Percentiles rank a stretch among this genome's conserved stretches.
Conservation (phyloP, 148 eudicot species). For the Agrostemma githago region DNA sequence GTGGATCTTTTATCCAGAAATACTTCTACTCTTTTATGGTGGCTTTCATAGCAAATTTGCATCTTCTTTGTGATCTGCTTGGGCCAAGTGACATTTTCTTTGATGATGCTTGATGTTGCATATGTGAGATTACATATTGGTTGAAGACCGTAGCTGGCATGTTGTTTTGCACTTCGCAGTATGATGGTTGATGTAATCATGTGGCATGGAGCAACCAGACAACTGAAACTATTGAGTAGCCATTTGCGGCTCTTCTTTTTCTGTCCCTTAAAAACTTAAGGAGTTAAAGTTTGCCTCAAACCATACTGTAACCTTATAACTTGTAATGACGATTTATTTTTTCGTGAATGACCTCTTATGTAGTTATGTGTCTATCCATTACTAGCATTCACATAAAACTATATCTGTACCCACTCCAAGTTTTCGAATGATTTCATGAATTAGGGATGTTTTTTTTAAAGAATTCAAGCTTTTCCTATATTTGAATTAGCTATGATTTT, state of each 20-base stretch:
- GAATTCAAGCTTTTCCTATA: neutral
- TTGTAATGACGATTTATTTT: neutral
- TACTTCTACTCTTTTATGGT: no score
- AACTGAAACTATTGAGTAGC: neutral
- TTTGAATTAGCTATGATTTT: neutral
- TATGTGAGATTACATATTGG: neutral
- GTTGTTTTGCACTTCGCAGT: neutral
- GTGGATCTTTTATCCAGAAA: neutral
- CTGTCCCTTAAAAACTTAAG: neutral
- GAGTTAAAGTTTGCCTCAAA: neutral
- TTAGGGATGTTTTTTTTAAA: neutral
- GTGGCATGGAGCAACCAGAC: neutral
- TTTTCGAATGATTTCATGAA: neutral
- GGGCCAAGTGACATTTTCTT: neutral
- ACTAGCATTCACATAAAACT: neutral
- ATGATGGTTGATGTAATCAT: neutral
- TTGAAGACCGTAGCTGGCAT: neutral
- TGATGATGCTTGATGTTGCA: neutral
- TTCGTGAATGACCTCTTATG: no score
- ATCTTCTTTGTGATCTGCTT: neutral
- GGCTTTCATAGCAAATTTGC: neutral
- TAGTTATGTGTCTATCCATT: neutral
- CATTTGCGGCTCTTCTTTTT: neutral
- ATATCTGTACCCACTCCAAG: neutral
- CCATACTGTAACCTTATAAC: neutral